Percentiles rank a stretch among this genome's conserved stretches.
Conservation (phyloP, 192 early-diverging fungal genomes). For the Coemansia sp. region DNA sequence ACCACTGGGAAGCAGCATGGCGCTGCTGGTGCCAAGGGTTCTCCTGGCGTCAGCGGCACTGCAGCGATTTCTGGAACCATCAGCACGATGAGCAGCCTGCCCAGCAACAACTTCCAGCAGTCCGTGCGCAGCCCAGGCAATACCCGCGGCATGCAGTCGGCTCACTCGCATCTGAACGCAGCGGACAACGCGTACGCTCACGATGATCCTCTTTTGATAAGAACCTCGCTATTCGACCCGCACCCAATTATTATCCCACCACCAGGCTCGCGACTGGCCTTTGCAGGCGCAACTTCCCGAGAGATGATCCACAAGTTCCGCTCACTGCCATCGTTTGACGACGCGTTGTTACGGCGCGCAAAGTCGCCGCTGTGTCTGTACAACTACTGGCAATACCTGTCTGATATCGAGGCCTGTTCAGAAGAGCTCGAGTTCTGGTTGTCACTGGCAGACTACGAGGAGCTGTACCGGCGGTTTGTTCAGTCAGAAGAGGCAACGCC, state of each 20-base stretch:
- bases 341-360: slow-evolving; percentile 68
- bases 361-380: slow-evolving; percentile 74
- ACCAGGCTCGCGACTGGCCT: slow-evolving; percentile 49
- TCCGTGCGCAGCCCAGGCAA: background rate
- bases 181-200: slow-evolving; percentile 3
- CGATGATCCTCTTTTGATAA: slow-evolving; percentile 15
- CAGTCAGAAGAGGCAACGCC: slow-evolving; percentile 18
- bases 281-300: slow-evolving; percentile 40
- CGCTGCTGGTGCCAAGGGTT: slow-evolving; percentile 3
- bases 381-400: slow-evolving; percentile 75
- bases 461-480: slow-evolving; percentile 63
- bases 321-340: slow-evolving; percentile 67
- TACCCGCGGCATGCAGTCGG: background rate
- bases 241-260: slow-evolving; percentile 50
- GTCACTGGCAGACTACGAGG: slow-evolving; percentile 72
- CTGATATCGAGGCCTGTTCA: slow-evolving; percentile 64
- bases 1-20: slow-evolving; percentile 12
- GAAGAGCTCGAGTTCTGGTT: slow-evolving; percentile 79
- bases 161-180: slow-evolving; percentile 9
- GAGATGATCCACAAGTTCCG: slow-evolving; percentile 36
- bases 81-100: slow-evolving; percentile 32
- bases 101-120: slow-evolving; percentile 14
- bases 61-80: slow-evolving; percentile 12
- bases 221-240: slow-evolving; percentile 48
- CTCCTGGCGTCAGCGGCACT: background rate